Evolutionary conservation across 1,139 yeast species (phyloP).

Genomic region (Suhomyces bribrorum): DNA sequence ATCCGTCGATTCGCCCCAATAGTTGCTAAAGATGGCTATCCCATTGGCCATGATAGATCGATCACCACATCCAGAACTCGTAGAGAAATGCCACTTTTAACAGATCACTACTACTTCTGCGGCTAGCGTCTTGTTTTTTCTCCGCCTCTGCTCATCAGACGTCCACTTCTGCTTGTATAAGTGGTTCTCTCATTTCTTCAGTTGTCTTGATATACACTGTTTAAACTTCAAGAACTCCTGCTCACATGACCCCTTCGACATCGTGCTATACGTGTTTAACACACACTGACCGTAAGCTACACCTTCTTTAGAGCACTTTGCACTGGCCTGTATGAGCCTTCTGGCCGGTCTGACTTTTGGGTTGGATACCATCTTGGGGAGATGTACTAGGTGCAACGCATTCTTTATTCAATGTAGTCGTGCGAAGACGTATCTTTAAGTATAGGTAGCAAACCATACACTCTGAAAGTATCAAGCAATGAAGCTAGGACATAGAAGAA

Average conservation of each 20-base stretch:
- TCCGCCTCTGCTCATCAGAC: too few relatives aligned
- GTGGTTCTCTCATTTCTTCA: conserved; percentile 5
- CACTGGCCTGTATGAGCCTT: conserved; percentile 37
- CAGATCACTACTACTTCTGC: too few relatives aligned
- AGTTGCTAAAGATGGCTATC: too few relatives aligned
- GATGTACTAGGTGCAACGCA: neutral
- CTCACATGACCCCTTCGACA: conserved; percentile 57
- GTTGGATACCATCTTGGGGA: conserved; percentile 12
- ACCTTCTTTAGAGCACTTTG: conserved; percentile 45
- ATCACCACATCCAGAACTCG: too few relatives aligned
- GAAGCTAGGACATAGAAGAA: too few relatives aligned
- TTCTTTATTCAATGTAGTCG: neutral
- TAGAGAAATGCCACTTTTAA: too few relatives aligned
- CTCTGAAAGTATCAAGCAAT: neutral
- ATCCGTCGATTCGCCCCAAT: too few relatives aligned
- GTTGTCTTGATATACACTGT: conserved; percentile 36
- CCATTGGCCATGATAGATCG: too few relatives aligned
- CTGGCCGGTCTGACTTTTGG: conserved; percentile 43
- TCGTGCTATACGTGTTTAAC: conserved; percentile 53
- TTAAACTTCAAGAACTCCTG: conserved; percentile 59
- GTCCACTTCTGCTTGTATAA: too few relatives aligned
- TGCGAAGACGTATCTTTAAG: neutral
- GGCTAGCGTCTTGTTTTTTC: too few relatives aligned
- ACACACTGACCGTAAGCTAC: conserved; percentile 64
- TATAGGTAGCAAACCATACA: neutral